Percentiles rank a stretch among this genome's conserved stretches.
Conservation (phyloP, 768 basidiomycete species). For the Hemileccinum impolitum region DNA sequence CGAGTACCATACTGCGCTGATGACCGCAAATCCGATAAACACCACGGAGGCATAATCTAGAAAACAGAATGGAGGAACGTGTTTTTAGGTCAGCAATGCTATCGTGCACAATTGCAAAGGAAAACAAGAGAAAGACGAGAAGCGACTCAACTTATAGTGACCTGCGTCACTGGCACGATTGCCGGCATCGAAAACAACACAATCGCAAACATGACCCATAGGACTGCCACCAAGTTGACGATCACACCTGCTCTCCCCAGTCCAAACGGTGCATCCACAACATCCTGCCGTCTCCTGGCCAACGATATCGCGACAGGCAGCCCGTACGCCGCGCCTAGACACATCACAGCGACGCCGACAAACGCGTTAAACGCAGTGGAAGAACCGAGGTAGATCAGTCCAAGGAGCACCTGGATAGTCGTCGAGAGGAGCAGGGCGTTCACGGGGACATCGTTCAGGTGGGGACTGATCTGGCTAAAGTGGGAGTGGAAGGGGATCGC, state of each 20-base stretch:
- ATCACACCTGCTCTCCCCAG: constrained; percentile 43
- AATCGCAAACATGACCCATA: constrained; percentile 59
- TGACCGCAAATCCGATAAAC: constrained; percentile 56
- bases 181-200: constrained; percentile 70
- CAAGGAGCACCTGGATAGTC: constrained; percentile 53
- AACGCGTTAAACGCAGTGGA: constrained; percentile 66
- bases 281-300: constrained; percentile 38
- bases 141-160: constrained; percentile 41
- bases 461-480: constrained; percentile 45
- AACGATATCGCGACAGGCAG: constrained; percentile 59
- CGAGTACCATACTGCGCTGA: constrained; percentile 60
- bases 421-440: constrained; percentile 62
- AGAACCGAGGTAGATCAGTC: constrained; percentile 60
- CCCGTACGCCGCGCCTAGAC: constrained; percentile 59
- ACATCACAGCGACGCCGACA: constrained; percentile 63
- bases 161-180: constrained; percentile 49
- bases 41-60: constrained; percentile 66
- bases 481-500: constrained; percentile 52
- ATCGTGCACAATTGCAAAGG: background rate
- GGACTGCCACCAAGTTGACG: constrained; percentile 50
- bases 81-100: background rate
- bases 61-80: too few species aligned
- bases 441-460: constrained; percentile 50
- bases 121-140: background rate
- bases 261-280: constrained; percentile 48